phyloP scores from a whole-genome alignment of 2,329 filamentous ascomycete species.

The Colletotrichum cereale region DNA sequence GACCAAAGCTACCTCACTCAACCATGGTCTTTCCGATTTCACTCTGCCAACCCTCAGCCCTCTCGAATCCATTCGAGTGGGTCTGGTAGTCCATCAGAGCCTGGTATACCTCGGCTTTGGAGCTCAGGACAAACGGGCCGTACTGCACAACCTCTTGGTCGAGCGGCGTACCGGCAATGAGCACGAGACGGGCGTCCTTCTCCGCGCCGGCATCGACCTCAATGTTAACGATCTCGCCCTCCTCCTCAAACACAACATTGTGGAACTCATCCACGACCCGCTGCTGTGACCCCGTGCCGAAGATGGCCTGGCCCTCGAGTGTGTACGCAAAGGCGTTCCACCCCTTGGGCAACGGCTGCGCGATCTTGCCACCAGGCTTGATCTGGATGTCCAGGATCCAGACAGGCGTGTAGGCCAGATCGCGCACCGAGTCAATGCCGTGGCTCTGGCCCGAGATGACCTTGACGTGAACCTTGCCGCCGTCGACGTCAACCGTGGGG shows the following conservation, averaged over 20 bases:
- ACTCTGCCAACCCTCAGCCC: constrained; percentile 82
- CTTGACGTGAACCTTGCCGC: constrained; percentile 82
- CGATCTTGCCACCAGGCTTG: constrained; percentile 81
- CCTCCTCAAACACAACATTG: constrained; percentile 88
- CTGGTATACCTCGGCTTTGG: constrained; percentile 79
- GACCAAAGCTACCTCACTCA: constrained; percentile 45
- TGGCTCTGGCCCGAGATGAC: constrained; percentile 90
- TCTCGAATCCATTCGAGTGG: constrained; percentile 82
- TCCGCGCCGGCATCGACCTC: constrained; percentile 76
- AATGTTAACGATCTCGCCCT: constrained; percentile 81
- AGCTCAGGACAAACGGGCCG: constrained; percentile 84
- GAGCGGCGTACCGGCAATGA: constrained; percentile 83
- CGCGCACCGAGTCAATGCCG: constrained; percentile 87
- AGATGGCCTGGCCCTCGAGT: constrained; percentile 78
- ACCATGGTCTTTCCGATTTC: constrained; percentile 87
- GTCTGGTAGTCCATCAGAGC: constrained; percentile 82
- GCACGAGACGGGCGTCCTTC: constrained; percentile 70
- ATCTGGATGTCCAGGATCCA: constrained; percentile 91
- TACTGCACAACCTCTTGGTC: constrained; percentile 88
- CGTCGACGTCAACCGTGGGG: constrained; percentile 77
- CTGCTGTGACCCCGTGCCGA: constrained; percentile 66
- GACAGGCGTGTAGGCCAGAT: constrained; percentile 96
- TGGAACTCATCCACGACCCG: constrained; percentile 77
- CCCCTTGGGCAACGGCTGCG: constrained; percentile 79
- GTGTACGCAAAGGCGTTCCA: constrained; percentile 95